Percentiles rank a stretch among this genome's conserved stretches.
Conservation (phyloP, 2,329 filamentous ascomycete genomes). For the Ceratocystiopsis minuta region DNA sequence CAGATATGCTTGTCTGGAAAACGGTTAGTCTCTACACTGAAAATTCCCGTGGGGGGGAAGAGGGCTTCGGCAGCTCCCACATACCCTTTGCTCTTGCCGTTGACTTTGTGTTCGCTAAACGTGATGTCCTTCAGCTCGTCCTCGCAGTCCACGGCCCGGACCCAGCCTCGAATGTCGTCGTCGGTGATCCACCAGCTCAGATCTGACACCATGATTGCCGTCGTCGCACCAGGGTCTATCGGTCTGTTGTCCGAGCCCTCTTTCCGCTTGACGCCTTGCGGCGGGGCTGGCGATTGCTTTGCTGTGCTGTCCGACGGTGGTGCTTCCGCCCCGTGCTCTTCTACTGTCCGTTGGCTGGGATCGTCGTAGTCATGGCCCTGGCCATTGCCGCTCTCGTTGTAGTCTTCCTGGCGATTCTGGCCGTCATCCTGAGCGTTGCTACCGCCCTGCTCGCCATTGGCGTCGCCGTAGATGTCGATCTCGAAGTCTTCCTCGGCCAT, state of each 20-base stretch:
- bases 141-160: conserved; percentile 61
- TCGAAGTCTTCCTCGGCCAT: conserved; percentile 59
- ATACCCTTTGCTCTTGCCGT: conserved; percentile 96
- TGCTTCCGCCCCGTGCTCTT: conserved; percentile 10
- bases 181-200: conserved; percentile 95
- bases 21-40: not conserved
- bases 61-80: not conserved
- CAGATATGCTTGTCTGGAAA: conserved; percentile 52
- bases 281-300: conserved; percentile 18
- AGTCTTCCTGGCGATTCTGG: conserved; percentile 21
- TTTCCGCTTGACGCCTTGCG: conserved; percentile 43
- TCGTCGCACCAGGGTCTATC: conserved; percentile 40
- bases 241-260: conserved; percentile 39
- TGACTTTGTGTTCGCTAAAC: conserved; percentile 97
- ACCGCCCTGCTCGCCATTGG: conserved; percentile 26
- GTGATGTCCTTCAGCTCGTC: conserved; percentile 79
- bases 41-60: no score
- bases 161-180: conserved; percentile 82
- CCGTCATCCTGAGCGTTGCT: conserved; percentile 17
- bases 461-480: conserved; percentile 54
- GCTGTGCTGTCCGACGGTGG: conserved; percentile 10
- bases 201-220: conserved; percentile 72
- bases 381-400: conserved; percentile 18
- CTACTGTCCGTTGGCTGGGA: conserved; percentile 3
- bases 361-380: conserved; percentile 12